These are phyloP conservation scores for Hygrophorus russula DNA, from an alignment of 768 basidiomycete genomes.

Conservation along the genomic window DNA sequence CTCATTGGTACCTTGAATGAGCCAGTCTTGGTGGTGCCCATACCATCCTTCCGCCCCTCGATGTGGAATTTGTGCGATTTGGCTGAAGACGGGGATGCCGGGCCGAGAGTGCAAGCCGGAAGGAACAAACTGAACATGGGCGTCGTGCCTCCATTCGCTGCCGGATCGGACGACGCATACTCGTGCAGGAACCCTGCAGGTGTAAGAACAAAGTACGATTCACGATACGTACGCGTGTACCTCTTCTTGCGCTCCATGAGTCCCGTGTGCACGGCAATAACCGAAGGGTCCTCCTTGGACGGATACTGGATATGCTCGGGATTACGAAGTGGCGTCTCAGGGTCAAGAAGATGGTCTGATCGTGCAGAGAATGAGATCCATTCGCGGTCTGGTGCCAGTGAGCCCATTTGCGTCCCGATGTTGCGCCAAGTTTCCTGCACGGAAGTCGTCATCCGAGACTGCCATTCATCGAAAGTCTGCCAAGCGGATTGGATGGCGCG, in stretches of 20 bases:
- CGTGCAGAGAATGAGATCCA: constrained; percentile 95
- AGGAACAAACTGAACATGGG: constrained; percentile 87
- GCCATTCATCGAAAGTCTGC: constrained; percentile 95
- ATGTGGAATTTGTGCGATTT: constrained; percentile 95
- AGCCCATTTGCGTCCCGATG: constrained; percentile 64
- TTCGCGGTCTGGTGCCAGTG: constrained; percentile 78
- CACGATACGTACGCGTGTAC: constrained; percentile 77
- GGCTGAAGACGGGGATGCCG: constrained; percentile 58
- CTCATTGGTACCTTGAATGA: constrained; percentile 29
- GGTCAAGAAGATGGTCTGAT: constrained; percentile 90
- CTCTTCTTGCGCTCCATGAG: constrained; percentile 92
- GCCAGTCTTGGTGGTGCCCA: constrained; percentile 52
- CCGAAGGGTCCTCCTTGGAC: constrained; percentile 79
- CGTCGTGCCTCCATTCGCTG: constrained; percentile 29
- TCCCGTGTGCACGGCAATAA: constrained; percentile 80
- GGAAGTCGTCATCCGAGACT: constrained; percentile 62
- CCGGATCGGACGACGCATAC: constrained; percentile 69
- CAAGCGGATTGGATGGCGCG: constrained; percentile 93
- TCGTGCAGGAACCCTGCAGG: constrained; percentile 96
- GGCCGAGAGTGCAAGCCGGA: constrained; percentile 91
- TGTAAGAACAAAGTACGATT: constrained; percentile 87
- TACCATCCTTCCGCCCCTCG: constrained; percentile 80
- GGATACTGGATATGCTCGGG: constrained; percentile 74
- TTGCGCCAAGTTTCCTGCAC: constrained; percentile 67
- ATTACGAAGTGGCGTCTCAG: constrained; percentile 88